Evolutionary conservation across 495 filamentous ascomycete genomes (phyloP), one percentile per base, ranked within the genome.

Genomic region (Cryomyces minteri): DNA sequence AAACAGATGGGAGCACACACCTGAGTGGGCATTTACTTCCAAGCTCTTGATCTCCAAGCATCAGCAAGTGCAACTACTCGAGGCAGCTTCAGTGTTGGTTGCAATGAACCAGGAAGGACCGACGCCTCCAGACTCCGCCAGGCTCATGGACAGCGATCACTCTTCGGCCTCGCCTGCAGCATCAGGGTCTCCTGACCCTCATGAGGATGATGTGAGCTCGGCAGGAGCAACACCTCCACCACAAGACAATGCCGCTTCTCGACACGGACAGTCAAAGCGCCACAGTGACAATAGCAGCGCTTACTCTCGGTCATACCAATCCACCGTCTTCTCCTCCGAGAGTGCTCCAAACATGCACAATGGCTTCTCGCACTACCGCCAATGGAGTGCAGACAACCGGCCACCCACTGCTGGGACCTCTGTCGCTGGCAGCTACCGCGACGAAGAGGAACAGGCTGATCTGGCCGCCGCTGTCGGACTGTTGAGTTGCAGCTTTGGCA

Each of bases 41-140:
- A 98, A 98, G 65, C 74, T 96, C 53, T 74, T 96, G 51, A 98
- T 98, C 52, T 96, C 90, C 48, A 98, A 98, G 74, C 90, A 98
- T 60, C 90, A 98, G 68, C 90, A 98, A 67, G 90, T 98, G 47
- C 90, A 98, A 60, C 75, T 98, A 39, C 73, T 98, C 44, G 92
- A 98, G 66, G 90, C 90, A 10, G 90, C 90, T 37, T 90, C 85
- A 14, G 92, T 98, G 28, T 68, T 98, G 41, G 82, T 96, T 32
- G 77, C 77, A 44, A 96, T 98, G 86, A 94, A 94, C 64, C 66
- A 70, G 47, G 71, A 76, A 43, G 67, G 70, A 62, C 50, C 62
- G 43, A 58, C 65, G 36, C 69, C 73, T 43, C 18, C 18, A 25
- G 77, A 76, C 33, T 72, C 73, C 29, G 65, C 69, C 37, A 73